Percentiles rank a stretch among this genome's conserved stretches.
Conservation (phyloP, 768 basidiomycete species). For the Boletus bicolor region DNA sequence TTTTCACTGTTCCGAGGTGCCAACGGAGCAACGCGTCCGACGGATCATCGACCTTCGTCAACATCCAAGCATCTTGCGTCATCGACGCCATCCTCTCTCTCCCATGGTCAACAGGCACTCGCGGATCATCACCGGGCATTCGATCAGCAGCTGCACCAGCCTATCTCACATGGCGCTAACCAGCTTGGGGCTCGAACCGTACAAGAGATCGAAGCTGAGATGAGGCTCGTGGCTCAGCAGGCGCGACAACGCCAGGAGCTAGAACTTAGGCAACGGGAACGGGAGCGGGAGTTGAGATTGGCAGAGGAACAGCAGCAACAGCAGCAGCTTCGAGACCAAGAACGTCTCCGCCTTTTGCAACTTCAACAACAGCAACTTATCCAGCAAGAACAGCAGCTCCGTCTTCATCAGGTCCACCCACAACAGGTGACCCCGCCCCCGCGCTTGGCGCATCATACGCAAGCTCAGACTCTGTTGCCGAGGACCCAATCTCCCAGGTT, state of each 20-base stretch:
- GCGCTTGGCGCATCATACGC: constrained; percentile 51
- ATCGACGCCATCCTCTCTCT: constrained; percentile 23
- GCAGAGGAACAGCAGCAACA: constrained; percentile 38
- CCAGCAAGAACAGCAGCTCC: constrained; percentile 34
- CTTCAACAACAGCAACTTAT: constrained; percentile 43
- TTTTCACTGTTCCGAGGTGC: constrained; percentile 63
- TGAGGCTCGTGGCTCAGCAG: constrained; percentile 61
- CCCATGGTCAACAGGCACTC: constrained; percentile 28
- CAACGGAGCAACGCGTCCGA: constrained; percentile 47
- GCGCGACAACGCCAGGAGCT: constrained; percentile 37
- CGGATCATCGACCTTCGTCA: constrained; percentile 30
- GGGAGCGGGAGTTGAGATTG: constrained; percentile 41
- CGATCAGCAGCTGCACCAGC: constrained; percentile 39
- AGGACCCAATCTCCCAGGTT: constrained; percentile 78
- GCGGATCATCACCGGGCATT: constrained; percentile 32
- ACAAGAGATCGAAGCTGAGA: constrained; percentile 82
- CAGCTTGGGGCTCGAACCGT: constrained; percentile 56
- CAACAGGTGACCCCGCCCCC: constrained; percentile 59
- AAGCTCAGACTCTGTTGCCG: constrained; percentile 33
- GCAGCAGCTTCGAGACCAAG: constrained; percentile 39
- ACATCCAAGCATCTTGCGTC: constrained; percentile 24
- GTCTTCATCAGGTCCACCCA: constrained; percentile 38
- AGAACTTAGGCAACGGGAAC: constrained; percentile 47
- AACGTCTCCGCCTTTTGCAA: constrained; percentile 39
- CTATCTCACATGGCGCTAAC: constrained; percentile 31